These are phyloP conservation scores for Metahyphopichia silvanorum DNA, from an alignment of 805 yeast genomes.

Conservation along the genomic window DNA sequence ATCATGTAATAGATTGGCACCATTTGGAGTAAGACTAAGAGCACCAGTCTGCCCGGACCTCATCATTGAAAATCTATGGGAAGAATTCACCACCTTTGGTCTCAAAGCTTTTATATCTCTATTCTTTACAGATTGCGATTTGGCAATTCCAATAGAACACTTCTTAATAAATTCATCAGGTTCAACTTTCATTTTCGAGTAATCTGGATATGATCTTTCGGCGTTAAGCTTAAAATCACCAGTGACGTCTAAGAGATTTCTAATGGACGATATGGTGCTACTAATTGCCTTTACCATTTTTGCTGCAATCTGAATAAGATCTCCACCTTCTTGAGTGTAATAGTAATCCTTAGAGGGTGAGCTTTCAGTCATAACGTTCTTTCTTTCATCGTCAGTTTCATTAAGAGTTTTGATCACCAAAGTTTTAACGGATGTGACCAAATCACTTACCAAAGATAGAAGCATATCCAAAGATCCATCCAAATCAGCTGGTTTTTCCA, in stretches of 20 bases:
- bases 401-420: conserved; percentile 55
- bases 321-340: conserved; percentile 67
- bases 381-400: conserved; percentile 34
- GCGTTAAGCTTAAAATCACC: conserved; percentile 63
- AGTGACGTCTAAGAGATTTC: conserved; percentile 49
- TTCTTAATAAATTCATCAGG: conserved; percentile 58
- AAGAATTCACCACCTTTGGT: conserved; percentile 11
- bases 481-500: conserved; percentile 39
- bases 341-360: conserved; percentile 33
- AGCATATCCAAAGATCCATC: conserved; percentile 54
- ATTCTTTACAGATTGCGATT: conserved; percentile 25
- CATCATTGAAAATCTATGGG: conserved; percentile 45
- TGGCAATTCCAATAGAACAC: conserved; percentile 61
- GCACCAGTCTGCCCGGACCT: conserved; percentile 50
- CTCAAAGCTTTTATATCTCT: conserved; percentile 21
- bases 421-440: conserved; percentile 61
- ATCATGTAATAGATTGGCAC: conserved; percentile 42
- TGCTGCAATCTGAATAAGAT: conserved; percentile 56
- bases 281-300: conserved; percentile 57
- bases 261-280: conserved; percentile 47
- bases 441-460: conserved; percentile 57
- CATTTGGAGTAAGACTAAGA: conserved; percentile 45
- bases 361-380: conserved; percentile 6
- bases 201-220: conserved; percentile 67
- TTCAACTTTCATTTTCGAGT: conserved; percentile 51